Conservation (phyloP, 169 alveolate species). For the Plasmodium cynomolgi region DNA sequence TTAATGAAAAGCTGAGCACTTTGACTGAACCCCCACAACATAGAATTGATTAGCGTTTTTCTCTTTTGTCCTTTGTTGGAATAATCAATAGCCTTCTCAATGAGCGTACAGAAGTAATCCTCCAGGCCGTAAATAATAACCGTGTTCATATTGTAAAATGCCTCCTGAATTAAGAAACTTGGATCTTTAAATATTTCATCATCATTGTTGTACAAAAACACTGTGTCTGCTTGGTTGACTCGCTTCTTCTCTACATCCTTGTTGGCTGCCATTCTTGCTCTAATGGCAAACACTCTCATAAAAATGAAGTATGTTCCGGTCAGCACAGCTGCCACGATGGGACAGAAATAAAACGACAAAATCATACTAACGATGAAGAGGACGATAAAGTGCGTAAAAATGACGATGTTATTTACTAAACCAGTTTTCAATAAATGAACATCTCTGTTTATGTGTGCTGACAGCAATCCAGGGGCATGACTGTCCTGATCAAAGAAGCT, state of each 20-base stretch:
- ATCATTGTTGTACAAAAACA: conserved; percentile 19
- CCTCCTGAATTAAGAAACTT: conserved; percentile 55
- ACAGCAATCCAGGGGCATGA: conserved; percentile 50
- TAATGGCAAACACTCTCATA: conserved; percentile 36
- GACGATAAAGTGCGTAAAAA: conserved; percentile 57
- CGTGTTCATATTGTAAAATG: conserved; percentile 60
- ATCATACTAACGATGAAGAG: conserved; percentile 43
- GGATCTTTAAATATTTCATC: conserved; percentile 70
- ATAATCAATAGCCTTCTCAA: conserved; percentile 55
- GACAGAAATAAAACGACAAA: conserved; percentile 71
- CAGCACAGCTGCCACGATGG: conserved; percentile 54
- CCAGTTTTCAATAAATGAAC: conserved; percentile 74
- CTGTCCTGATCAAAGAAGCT: conserved; percentile 69
- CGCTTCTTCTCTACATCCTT: conserved; percentile 15
- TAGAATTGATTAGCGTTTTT: conserved; percentile 18
- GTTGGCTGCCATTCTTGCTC: conserved; percentile 14
- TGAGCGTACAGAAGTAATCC: conserved; percentile 43
- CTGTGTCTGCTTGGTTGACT: not conserved
- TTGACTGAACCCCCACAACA: conserved; percentile 71
- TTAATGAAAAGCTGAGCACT: conserved; percentile 60
- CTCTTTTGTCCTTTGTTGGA: conserved; percentile 7
- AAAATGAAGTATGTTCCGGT: conserved; percentile 30
- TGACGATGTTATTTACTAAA: conserved; percentile 67
- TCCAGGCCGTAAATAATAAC: conserved; percentile 62
- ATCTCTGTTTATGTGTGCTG: conserved; percentile 57